These are phyloP conservation scores for Letharia columbiana DNA, from an alignment of 495 filamentous ascomycete genomes.

Conservation along the genomic window DNA sequence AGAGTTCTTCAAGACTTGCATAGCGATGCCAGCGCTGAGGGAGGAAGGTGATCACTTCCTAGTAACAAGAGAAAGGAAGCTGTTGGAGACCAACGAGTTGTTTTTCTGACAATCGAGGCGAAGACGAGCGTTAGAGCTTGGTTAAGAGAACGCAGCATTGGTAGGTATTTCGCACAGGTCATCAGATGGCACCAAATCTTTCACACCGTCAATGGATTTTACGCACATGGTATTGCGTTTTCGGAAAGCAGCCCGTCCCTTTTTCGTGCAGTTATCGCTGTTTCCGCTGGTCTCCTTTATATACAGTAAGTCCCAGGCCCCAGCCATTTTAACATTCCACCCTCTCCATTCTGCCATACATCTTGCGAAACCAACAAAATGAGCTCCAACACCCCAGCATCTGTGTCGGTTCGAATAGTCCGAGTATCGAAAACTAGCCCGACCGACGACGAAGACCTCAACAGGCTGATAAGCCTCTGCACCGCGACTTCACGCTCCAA, in stretches of 20 bases:
- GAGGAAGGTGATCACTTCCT: constrained; percentile 9
- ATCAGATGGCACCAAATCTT: not conserved
- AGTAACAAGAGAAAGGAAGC: not conserved
- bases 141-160: not conserved
- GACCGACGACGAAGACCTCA: no score
- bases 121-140: not conserved
- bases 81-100: not conserved
- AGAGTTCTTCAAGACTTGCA: constrained; percentile 18
- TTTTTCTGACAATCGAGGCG: not conserved
- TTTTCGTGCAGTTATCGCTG: not conserved
- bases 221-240: not conserved
- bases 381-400: no score
- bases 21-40: constrained; percentile 14
- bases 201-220: not conserved
- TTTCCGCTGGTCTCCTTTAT: not conserved
- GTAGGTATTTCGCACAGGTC: not conserved
- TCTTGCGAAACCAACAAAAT: no score
- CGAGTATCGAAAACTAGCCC: no score
- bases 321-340: no score
- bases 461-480: no score
- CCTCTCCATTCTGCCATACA: no score
- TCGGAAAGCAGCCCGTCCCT: not conserved
- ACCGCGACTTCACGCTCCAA: no score
- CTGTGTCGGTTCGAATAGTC: no score
- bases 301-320: no score